Evolutionary conservation across 2,329 filamentous ascomycete species (phyloP).

Genomic region (Teratosphaeria pseudoeucalypti): DNA sequence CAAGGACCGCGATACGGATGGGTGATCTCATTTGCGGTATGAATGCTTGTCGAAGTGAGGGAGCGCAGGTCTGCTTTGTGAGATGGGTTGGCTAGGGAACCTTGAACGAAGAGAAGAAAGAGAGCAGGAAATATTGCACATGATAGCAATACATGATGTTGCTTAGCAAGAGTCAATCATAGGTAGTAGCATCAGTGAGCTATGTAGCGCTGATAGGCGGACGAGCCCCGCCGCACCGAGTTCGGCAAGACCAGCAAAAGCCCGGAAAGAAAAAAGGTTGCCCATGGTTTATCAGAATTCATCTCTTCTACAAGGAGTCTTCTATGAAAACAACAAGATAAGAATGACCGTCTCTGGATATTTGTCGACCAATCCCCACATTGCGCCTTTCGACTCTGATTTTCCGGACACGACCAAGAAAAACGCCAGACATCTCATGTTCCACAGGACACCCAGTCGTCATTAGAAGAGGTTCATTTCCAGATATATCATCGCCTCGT

Average conservation of each 20-base stretch:
- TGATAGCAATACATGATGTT: background rate
- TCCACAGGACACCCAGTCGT: background rate
- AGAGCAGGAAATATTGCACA: background rate
- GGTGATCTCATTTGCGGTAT: slow-evolving; percentile 1
- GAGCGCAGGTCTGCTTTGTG: background rate
- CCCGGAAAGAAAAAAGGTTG: background rate
- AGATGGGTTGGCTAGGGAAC: background rate
- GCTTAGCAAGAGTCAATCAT: background rate
- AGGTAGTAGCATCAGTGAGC: background rate
- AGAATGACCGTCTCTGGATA: background rate
- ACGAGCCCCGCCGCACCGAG: background rate
- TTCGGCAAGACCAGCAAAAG: background rate
- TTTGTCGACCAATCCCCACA: background rate
- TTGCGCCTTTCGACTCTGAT: background rate
- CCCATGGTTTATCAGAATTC: background rate
- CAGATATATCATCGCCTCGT: background rate
- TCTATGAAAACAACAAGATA: background rate
- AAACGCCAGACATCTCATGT: background rate
- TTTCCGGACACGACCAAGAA: background rate
- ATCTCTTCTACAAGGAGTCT: background rate
- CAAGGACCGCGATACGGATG: slow-evolving; percentile 74
- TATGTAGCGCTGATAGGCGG: background rate
- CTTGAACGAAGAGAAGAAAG: background rate
- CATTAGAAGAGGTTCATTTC: background rate
- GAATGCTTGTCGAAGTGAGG: slow-evolving; percentile 1